Evolutionary conservation across 1,139 yeast species (phyloP).

Genomic region (Candida mesenterica): DNA sequence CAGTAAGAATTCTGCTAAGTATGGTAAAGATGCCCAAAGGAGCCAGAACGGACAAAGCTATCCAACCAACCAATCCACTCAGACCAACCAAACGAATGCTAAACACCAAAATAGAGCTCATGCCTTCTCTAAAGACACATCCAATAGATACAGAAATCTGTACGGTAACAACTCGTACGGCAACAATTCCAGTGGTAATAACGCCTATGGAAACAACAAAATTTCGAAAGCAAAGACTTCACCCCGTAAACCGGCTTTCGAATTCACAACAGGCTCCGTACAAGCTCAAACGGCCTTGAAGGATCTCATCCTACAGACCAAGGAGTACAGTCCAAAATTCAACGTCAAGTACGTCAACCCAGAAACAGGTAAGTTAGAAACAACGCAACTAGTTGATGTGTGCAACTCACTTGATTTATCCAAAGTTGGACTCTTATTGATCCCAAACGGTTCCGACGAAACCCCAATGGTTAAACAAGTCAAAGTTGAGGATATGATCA

Average conservation of each 20-base stretch:
- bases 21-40: too few relatives aligned
- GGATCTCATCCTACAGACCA: slow-evolving; percentile 29
- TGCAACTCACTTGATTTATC: slow-evolving; percentile 31
- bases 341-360: slow-evolving; percentile 30
- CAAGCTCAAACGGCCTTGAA: slow-evolving; percentile 31
- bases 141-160: background rate
- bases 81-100: too few relatives aligned
- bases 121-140: too few relatives aligned
- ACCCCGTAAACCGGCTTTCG: slow-evolving; percentile 10
- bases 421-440: slow-evolving; percentile 29
- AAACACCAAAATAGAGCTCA: too few relatives aligned
- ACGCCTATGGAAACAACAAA: slow-evolving; percentile 1
- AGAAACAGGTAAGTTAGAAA: slow-evolving; percentile 21
- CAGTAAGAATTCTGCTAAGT: too few relatives aligned
- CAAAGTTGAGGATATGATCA: slow-evolving; percentile 33
- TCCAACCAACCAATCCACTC: too few relatives aligned
- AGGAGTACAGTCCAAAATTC: slow-evolving; percentile 20
- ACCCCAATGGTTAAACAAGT: slow-evolving; percentile 30
- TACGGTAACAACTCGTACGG: background rate
- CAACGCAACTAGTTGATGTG: slow-evolving; percentile 25
- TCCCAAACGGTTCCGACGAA: slow-evolving; percentile 21
- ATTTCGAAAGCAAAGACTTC: background rate
- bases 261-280: slow-evolving; percentile 20
- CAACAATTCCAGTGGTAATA: background rate
- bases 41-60: too few relatives aligned